phyloP scores from a whole-genome alignment of 2,329 filamentous ascomycete species.

The Epichloe coenophiala region DNA sequence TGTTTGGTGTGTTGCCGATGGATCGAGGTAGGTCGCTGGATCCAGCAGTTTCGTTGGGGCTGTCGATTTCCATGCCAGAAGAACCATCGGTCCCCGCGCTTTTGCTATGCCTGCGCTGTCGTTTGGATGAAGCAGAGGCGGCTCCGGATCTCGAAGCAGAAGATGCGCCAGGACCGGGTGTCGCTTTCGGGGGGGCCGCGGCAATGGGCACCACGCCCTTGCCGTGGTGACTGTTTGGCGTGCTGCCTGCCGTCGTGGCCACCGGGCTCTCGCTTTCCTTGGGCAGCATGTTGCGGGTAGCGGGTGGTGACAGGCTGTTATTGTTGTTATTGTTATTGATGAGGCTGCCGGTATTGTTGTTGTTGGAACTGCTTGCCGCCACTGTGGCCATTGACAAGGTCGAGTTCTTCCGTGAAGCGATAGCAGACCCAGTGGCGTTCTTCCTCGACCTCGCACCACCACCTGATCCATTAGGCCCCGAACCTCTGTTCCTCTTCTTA shows the following conservation, averaged over 20 bases:
- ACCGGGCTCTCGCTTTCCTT: slow-evolving; percentile 46
- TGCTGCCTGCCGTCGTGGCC: slow-evolving; percentile 42
- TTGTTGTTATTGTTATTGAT: background rate
- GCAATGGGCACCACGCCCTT: slow-evolving; percentile 83
- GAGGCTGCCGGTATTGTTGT: slow-evolving; percentile 4
- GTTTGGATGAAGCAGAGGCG: slow-evolving; percentile 55
- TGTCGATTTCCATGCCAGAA: slow-evolving; percentile 50
- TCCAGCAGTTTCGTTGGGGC: slow-evolving; percentile 46
- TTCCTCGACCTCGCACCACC: slow-evolving; percentile 55
- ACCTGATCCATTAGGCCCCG: slow-evolving; percentile 50
- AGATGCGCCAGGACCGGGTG: slow-evolving; percentile 46
- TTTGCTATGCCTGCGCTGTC: slow-evolving; percentile 71
- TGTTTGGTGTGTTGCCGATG: slow-evolving; percentile 27
- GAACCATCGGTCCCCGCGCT: slow-evolving; percentile 37
- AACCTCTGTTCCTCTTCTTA: slow-evolving; percentile 82
- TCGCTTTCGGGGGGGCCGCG: slow-evolving; percentile 71
- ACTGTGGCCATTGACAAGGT: slow-evolving; percentile 39
- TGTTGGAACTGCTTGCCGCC: slow-evolving; percentile 11
- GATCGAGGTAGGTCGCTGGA: slow-evolving; percentile 44
- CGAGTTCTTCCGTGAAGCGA: slow-evolving; percentile 54
- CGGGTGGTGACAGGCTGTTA: slow-evolving; percentile 41
- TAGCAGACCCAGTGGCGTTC: slow-evolving; percentile 29
- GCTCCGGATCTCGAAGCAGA: slow-evolving; percentile 35
- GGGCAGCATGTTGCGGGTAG: slow-evolving; percentile 33
- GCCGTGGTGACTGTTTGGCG: slow-evolving; percentile 48